phyloP scores from a whole-genome alignment of 1,139 yeast species.

The Kodamaea sp. region DNA sequence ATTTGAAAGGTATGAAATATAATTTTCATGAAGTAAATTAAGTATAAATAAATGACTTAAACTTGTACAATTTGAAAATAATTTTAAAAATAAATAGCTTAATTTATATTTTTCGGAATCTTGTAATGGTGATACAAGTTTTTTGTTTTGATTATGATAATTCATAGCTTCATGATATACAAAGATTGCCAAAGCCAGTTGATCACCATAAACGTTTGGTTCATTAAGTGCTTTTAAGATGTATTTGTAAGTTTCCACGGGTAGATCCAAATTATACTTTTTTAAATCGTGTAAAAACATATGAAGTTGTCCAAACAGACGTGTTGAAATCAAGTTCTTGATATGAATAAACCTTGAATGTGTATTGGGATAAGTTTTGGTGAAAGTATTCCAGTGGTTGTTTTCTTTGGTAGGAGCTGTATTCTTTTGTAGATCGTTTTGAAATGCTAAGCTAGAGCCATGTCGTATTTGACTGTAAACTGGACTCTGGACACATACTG shows the following conservation, averaged over 20 bases:
- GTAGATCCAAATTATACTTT: constrained; percentile 1
- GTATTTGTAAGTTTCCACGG: neutral
- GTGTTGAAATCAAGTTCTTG: too few species aligned
- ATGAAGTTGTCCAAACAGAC: too few species aligned
- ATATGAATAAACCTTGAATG: too few species aligned
- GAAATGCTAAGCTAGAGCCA: too few species aligned
- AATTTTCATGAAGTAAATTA: constrained; percentile 20
- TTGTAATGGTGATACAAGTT: constrained; percentile 9
- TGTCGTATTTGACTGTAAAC: too few species aligned
- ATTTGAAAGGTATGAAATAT: constrained; percentile 9
- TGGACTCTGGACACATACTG: too few species aligned
- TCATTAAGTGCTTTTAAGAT: neutral
- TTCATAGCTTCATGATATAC: constrained; percentile 15
- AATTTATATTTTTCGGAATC: constrained; percentile 11
- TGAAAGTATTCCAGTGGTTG: too few species aligned
- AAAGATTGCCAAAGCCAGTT: constrained; percentile 11
- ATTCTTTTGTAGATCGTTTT: too few species aligned
- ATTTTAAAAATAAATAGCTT: constrained; percentile 8
- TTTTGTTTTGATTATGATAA: constrained; percentile 10
- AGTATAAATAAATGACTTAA: constrained; percentile 17
- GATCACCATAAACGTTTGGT: constrained; percentile 3
- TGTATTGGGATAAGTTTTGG: too few species aligned
- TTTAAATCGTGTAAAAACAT: too few species aligned
- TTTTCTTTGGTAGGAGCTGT: too few species aligned
- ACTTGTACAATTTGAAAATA: constrained; percentile 13